Percentiles rank a stretch among this genome's conserved stretches.
Evolutionary conservation across 2,329 filamentous ascomycete genomes (phyloP).

Genomic region (Penicillium corylophilum): DNA sequence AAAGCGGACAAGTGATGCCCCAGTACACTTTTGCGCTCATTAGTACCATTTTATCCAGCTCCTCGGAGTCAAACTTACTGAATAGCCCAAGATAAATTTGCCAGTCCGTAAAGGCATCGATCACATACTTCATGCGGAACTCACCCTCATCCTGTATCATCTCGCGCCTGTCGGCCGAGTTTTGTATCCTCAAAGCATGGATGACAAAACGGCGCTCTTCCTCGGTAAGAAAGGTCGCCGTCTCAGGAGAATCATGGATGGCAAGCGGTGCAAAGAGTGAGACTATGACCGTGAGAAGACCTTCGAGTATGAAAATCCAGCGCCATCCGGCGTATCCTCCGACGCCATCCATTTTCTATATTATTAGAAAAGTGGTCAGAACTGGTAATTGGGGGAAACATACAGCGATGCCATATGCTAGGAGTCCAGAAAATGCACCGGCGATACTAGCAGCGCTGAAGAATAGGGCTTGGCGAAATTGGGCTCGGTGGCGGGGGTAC

Average conservation of each 20-base stretch:
- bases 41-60: conserved; percentile 1
- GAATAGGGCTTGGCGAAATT: conserved; percentile 42
- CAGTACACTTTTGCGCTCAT: conserved; percentile 37
- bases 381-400: conserved; percentile 20
- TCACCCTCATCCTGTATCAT: conserved; percentile 30
- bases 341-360: conserved; percentile 51
- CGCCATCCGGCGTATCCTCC: conserved; percentile 49
- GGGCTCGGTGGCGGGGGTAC: conserved; percentile 46
- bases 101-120: conserved; percentile 43
- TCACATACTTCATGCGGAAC: conserved; percentile 42
- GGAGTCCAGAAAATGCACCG: conserved; percentile 53
- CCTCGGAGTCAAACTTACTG: conserved; percentile 26
- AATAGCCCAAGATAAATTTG: conserved; percentile 42
- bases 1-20: conserved; percentile 44
- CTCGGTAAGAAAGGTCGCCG: conserved; percentile 43
- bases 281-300: conserved; percentile 46
- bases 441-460: conserved; percentile 51
- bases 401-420: conserved; percentile 52
- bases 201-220: conserved; percentile 41
- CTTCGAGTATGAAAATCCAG: conserved; percentile 54
- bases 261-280: conserved; percentile 45
- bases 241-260: conserved; percentile 49
- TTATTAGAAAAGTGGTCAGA: conserved; percentile 16
- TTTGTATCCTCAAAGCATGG: conserved; percentile 38
- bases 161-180: conserved; percentile 25